These are phyloP conservation scores for Fimicolochytrium jonesii DNA, from an alignment of 192 early-diverging fungal genomes.

Conservation along the genomic window DNA sequence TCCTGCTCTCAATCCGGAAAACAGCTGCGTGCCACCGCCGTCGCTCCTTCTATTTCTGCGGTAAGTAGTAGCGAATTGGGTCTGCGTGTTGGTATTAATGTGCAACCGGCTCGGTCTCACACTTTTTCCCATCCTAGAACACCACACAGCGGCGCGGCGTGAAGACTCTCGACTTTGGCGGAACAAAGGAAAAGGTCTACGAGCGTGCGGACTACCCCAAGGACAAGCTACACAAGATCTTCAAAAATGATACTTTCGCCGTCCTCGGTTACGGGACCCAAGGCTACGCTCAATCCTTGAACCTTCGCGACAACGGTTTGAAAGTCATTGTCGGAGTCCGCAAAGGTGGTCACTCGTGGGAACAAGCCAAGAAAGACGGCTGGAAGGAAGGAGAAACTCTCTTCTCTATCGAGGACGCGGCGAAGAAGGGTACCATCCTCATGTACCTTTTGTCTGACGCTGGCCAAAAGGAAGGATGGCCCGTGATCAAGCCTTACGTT, in stretches of 20 bases:
- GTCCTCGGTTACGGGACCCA: constrained; percentile 94
- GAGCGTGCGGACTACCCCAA: constrained; percentile 92
- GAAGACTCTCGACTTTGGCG: constrained; percentile 95
- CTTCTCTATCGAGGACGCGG: constrained; percentile 88
- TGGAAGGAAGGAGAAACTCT: constrained; percentile 95
- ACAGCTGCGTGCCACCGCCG: no score
- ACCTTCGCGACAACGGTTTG: constrained; percentile 92
- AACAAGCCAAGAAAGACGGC: constrained; percentile 87
- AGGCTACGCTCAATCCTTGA: constrained; percentile 89
- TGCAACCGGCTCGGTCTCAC: no score
- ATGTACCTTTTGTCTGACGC: constrained; percentile 96
- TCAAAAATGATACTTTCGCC: constrained; percentile 89
- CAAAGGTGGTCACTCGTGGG: constrained; percentile 83
- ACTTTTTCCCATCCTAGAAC: no score
- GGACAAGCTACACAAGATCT: constrained; percentile 84
- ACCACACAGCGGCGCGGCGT: no score
- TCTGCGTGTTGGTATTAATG: no score
- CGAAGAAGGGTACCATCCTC: constrained; percentile 84
- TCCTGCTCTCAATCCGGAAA: no score
- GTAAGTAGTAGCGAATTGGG: no score
- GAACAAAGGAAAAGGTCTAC: constrained; percentile 85
- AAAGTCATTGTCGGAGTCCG: constrained; percentile 94
- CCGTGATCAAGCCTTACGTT: constrained; percentile 76
- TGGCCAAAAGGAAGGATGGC: constrained; percentile 89
- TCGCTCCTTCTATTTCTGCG: no score